Conservation (phyloP, 2,329 filamentous ascomycete species). For the Diplocarpon rosae region DNA sequence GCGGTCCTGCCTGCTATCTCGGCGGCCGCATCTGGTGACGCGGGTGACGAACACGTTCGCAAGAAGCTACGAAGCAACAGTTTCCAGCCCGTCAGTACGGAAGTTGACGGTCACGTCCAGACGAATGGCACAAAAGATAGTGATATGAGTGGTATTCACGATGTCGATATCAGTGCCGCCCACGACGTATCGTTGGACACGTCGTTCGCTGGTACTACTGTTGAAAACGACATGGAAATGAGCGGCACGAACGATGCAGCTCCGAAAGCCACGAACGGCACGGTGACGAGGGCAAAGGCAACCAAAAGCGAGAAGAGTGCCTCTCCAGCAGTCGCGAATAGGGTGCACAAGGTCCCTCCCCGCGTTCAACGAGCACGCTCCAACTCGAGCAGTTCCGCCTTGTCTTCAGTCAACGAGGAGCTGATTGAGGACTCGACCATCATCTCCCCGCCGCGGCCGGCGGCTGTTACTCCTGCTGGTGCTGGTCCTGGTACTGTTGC, state of each 20-base stretch:
- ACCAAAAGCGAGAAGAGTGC: not conserved
- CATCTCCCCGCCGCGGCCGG: not conserved
- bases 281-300: too few relatives aligned
- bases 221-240: too few relatives aligned
- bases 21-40: slow-evolving; percentile 13
- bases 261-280: too few relatives aligned
- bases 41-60: slow-evolving; percentile 14
- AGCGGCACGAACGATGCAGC: too few relatives aligned
- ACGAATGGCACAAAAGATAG: slow-evolving; percentile 5
- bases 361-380: slow-evolving; percentile 16
- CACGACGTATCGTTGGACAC: too few relatives aligned
- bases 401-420: slow-evolving; percentile 28
- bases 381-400: slow-evolving; percentile 28
- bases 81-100: slow-evolving; percentile 11
- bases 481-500: too few relatives aligned
- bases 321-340: slow-evolving; percentile 3
- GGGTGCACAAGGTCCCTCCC: slow-evolving; percentile 1
- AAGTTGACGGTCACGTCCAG: slow-evolving; percentile 12
- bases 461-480: not conserved
- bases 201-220: not conserved
- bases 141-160: too few relatives aligned
- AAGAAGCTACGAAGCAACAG: slow-evolving; percentile 22
- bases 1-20: not conserved
- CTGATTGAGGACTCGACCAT: slow-evolving; percentile 14
- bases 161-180: too few relatives aligned